Percentiles rank a stretch among this genome's conserved stretches.
phyloP scores from a whole-genome alignment of 805 yeast genomes.

The Candida koratica region DNA sequence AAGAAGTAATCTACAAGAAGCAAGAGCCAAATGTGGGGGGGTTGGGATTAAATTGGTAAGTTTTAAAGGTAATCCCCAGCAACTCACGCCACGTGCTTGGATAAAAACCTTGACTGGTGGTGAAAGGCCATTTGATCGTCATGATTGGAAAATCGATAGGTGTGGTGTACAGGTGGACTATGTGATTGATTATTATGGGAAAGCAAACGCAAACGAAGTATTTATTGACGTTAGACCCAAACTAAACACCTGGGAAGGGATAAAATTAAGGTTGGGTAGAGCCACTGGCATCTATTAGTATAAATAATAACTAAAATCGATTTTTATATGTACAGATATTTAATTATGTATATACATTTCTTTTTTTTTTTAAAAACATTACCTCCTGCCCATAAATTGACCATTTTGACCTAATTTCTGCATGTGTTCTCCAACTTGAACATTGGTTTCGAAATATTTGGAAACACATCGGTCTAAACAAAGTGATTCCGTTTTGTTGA shows the following conservation, averaged over 20 bases:
- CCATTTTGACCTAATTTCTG: slow-evolving; percentile 46
- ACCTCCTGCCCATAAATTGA: slow-evolving; percentile 39
- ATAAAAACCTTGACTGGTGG: slow-evolving; percentile 61
- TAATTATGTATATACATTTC: background rate
- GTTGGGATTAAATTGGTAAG: slow-evolving; percentile 75
- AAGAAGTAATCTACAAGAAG: slow-evolving; percentile 47
- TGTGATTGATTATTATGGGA: slow-evolving; percentile 84
- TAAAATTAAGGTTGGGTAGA: slow-evolving; percentile 59
- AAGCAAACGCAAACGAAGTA: slow-evolving; percentile 54
- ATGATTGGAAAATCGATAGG: slow-evolving; percentile 86
- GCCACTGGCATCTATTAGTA: slow-evolving; percentile 29
- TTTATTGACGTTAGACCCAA: slow-evolving; percentile 91
- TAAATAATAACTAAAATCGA: slow-evolving; percentile 2
- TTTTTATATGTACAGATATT: slow-evolving; percentile 11
- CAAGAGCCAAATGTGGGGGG: slow-evolving; percentile 51
- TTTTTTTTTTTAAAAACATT: background rate
- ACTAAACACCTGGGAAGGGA: slow-evolving; percentile 75
- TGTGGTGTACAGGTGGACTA: slow-evolving; percentile 83
- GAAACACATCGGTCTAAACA: slow-evolving; percentile 96
- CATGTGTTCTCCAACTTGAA: slow-evolving; percentile 82
- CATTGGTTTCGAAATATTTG: slow-evolving; percentile 90
- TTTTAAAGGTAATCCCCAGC: slow-evolving; percentile 84
- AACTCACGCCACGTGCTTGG: slow-evolving; percentile 84
- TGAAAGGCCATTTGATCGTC: slow-evolving; percentile 88
- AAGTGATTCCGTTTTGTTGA: slow-evolving; percentile 74